Base-by-base conservation (phyloP, 495 filamentous ascomycete genomes). In the Penicillium alfredii region DNA sequence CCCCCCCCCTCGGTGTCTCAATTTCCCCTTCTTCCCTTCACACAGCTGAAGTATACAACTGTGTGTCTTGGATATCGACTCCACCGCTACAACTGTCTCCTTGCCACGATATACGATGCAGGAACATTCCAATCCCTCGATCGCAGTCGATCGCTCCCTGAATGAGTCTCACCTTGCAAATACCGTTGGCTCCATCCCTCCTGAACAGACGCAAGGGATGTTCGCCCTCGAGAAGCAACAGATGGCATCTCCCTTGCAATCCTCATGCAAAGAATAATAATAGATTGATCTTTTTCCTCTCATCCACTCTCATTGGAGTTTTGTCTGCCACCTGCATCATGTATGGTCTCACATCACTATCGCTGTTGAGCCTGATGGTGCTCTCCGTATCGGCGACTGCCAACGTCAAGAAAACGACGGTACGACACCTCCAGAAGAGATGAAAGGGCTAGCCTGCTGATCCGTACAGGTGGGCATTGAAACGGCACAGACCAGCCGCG, bases 281-380 rank as follows among this genome's bases (percentile, higher is more conserved):
- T 31, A 11, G 20, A 32, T 10, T 12, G 15, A 13, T 16, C 18
- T 13, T 10, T 19, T n/a, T 17, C n/a, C 3, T 32, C 29, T 4
- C 2, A 12, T 40, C 12, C 24, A 12, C 11, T 10, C 17, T 15
- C 7, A 3, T 12, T n/a, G 3, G 11, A 22, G 1, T 13, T 16
- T 10, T 22, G n/a, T 8, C 24, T n/a, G 14, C 8, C 14, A 34
- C 15, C 13, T 27, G 14, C 22, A 53, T 22, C 34, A 57, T 57
- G 53, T 55, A 46, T 33, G 50, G 46, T 24, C 35, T 55, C 22
- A 57, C 51, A 13, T 44, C 45, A 27, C 33, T 57, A 8, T 35
- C 46, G 3, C 25, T 55, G 10, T 17, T 54, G 35, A 51, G 53
- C 47, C 42, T 54, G 12, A 36, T 55, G 44, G 41, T 57, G 19